These are phyloP conservation scores for Trypanosoma brucei DNA, from an alignment of 208 protist genomes.

Conservation along the genomic window DNA sequence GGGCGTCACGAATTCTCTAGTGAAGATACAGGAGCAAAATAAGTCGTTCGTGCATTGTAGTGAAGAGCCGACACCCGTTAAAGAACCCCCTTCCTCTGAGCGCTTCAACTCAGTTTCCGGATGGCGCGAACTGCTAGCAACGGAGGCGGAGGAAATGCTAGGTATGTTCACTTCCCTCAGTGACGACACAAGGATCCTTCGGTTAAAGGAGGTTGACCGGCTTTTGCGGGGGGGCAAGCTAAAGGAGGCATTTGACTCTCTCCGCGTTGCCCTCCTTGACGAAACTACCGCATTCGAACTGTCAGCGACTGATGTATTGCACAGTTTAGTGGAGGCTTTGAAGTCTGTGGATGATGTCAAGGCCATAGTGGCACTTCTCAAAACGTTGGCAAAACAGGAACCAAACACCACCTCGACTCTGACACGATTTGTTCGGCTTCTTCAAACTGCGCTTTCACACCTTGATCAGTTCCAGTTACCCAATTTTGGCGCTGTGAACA, in stretches of 20 bases:
- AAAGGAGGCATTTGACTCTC: slow-evolving; percentile 27
- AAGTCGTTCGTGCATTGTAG: background rate
- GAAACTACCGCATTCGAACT: slow-evolving; percentile 71
- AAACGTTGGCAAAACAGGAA: slow-evolving; percentile 17
- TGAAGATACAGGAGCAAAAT: slow-evolving; percentile 31
- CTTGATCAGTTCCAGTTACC: slow-evolving; percentile 30
- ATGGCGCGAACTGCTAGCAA: slow-evolving; percentile 40
- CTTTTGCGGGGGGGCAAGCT: slow-evolving; percentile 42
- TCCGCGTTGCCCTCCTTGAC: slow-evolving; percentile 36
- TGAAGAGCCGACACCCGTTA: background rate
- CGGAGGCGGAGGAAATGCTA: slow-evolving; percentile 37
- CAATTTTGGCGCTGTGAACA: slow-evolving; percentile 24
- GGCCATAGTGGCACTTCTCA: slow-evolving; percentile 26
- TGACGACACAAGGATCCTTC: slow-evolving; percentile 30
- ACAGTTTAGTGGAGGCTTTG: slow-evolving; percentile 24
- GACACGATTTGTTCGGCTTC: slow-evolving; percentile 29
- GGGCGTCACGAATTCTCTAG: slow-evolving; percentile 60
- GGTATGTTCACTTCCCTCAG: slow-evolving; percentile 27
- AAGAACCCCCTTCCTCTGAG: slow-evolving; percentile 3
- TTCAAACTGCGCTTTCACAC: slow-evolving; percentile 31
- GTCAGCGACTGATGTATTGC: slow-evolving; percentile 44
- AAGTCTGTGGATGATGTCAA: slow-evolving; percentile 23
- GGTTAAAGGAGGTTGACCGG: slow-evolving; percentile 33
- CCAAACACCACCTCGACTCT: slow-evolving; percentile 11
- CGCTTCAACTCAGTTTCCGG: slow-evolving; percentile 22